phyloP scores from a whole-genome alignment of 352 stramenopile species.

The Phytopythium cucurbitacearum region DNA sequence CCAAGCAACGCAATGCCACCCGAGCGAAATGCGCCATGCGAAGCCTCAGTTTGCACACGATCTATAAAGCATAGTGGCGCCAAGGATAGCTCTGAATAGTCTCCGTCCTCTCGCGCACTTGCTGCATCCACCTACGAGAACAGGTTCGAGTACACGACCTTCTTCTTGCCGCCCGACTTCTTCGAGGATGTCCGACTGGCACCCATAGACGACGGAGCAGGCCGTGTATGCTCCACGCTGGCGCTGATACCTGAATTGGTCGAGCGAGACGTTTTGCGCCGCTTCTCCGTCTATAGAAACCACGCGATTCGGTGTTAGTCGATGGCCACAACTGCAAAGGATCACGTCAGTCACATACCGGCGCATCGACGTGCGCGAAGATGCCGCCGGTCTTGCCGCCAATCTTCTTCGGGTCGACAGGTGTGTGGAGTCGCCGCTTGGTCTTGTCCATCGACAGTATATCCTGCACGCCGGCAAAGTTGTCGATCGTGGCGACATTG shows the following conservation, averaged over 20 bases:
- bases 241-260: neutral
- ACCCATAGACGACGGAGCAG: neutral
- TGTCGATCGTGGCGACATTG: conserved; percentile 82
- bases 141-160: conserved; percentile 76
- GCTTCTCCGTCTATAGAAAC: conserved; percentile 48
- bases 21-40: too few species aligned
- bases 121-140: conserved; percentile 33
- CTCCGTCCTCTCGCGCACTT: too few species aligned
- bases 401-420: conserved; percentile 32
- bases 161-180: conserved; percentile 63
- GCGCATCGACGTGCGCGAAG: conserved; percentile 72
- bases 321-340: neutral
- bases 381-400: conserved; percentile 78
- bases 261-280: conserved; percentile 34
- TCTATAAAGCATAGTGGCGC: too few species aligned
- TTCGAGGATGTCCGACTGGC: conserved; percentile 7
- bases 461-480: conserved; percentile 79
- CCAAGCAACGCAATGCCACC: too few species aligned
- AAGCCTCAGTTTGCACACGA: too few species aligned
- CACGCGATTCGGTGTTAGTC: neutral
- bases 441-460: conserved; percentile 69
- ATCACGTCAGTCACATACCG: conserved; percentile 23
- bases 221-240: conserved; percentile 1
- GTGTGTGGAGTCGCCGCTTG: conserved; percentile 64
- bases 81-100: too few species aligned